These are phyloP conservation scores for Lactarius deliciosus DNA, from an alignment of 768 basidiomycete genomes.

Conservation along the genomic window DNA sequence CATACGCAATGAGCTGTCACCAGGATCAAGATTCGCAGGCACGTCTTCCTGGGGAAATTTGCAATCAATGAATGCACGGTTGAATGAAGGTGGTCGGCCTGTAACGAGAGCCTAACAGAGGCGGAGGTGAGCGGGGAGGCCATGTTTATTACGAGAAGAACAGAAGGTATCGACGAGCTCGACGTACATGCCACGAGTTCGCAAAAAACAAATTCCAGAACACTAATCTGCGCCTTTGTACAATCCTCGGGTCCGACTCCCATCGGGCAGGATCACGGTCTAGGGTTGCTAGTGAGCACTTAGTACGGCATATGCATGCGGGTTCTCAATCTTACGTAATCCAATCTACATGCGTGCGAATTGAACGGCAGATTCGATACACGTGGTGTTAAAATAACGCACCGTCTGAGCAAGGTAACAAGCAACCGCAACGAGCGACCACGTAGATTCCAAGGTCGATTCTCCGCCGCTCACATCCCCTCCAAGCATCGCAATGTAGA, in stretches of 20 bases:
- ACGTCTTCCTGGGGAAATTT: no score
- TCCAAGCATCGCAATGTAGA: constrained; percentile 69
- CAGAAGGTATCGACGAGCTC: neutral
- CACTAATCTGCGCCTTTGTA: constrained; percentile 61
- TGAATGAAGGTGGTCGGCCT: no score
- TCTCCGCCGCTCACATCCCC: constrained; percentile 55
- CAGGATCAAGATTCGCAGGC: no score
- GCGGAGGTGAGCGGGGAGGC: neutral
- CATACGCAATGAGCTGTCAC: no score
- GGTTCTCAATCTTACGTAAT: constrained; percentile 52
- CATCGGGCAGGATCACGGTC: constrained; percentile 68
- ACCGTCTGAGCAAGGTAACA: constrained; percentile 66
- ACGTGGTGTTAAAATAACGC: constrained; percentile 33
- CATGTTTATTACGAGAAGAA: neutral
- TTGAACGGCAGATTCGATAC: constrained; percentile 6
- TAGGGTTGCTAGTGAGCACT: constrained; percentile 29
- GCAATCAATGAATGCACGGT: no score
- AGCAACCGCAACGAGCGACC: constrained; percentile 64
- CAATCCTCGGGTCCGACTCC: constrained; percentile 46
- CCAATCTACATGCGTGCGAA: constrained; percentile 49
- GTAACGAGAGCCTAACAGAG: no score
- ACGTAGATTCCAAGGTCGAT: constrained; percentile 71
- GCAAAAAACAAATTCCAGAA: constrained; percentile 82
- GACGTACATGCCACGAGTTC: constrained; percentile 64
- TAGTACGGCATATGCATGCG: neutral